Conservation (phyloP, 345 rosid species). For the Raphanus sativus region DNA sequence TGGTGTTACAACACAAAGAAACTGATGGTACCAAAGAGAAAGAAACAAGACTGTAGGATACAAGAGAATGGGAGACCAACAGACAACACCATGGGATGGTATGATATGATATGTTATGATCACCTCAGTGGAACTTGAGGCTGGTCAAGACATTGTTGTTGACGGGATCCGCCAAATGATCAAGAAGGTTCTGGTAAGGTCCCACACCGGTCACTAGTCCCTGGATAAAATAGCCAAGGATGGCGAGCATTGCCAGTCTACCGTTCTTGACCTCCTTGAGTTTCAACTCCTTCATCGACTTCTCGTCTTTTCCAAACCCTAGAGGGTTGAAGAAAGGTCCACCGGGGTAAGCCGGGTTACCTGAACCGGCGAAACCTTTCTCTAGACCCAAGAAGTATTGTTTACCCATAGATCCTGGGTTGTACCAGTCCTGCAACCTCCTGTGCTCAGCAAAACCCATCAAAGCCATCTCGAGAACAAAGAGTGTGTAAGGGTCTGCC, state of each 20-base stretch:
- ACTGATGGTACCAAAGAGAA: constrained; percentile 23
- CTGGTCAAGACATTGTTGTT: constrained; percentile 93
- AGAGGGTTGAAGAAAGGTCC: constrained; percentile 96
- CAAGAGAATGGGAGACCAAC: constrained; percentile 19
- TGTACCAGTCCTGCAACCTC: constrained; percentile 89
- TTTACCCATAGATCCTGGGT: constrained; percentile 88
- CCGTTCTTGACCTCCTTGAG: constrained; percentile 96
- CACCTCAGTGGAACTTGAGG: constrained; percentile 81
- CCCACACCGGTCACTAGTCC: constrained; percentile 88
- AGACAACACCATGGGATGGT: constrained; percentile 7
- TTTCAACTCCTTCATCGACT: constrained; percentile 83
- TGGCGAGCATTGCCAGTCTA: constrained; percentile 86
- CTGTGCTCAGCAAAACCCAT: constrained; percentile 99
- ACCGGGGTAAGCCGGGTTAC: constrained; percentile 85
- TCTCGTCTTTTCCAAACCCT: constrained; percentile 88
- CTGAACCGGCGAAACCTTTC: constrained; percentile 82
- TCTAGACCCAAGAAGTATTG: constrained; percentile 92
- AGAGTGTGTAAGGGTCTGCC: constrained; percentile 91
- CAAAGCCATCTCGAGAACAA: constrained; percentile 88
- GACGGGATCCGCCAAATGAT: constrained; percentile 91
- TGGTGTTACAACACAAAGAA: constrained; percentile 38
- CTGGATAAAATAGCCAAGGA: constrained; percentile 77
- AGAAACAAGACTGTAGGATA: constrained; percentile 9
- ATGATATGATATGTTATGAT: background rate
- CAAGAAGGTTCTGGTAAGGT: constrained; percentile 92